phyloP scores from a whole-genome alignment of 2,329 filamentous ascomycete species.

The Nemania sp. region DNA sequence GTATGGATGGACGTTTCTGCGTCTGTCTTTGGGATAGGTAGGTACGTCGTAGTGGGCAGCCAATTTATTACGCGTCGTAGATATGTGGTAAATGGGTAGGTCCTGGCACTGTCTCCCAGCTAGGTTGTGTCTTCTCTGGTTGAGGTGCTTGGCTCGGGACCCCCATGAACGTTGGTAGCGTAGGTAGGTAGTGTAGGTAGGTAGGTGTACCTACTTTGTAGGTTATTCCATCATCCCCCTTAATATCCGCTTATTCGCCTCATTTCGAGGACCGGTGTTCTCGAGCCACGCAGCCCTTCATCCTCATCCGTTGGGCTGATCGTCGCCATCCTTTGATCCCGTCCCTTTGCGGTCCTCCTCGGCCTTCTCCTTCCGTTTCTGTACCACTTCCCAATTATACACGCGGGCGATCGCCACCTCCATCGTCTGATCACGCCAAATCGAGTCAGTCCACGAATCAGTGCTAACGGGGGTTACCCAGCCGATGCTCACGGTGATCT shows the following conservation, averaged over 20 bases:
- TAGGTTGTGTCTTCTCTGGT: neutral
- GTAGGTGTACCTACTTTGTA: no score
- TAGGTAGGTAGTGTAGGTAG: no score
- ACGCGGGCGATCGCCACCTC: conserved; percentile 95
- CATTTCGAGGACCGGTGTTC: conserved; percentile 5
- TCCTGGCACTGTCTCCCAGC: neutral
- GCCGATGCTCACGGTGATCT: conserved; percentile 77
- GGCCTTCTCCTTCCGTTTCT: conserved; percentile 87
- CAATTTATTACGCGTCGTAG: neutral
- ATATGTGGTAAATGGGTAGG: neutral
- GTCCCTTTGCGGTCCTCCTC: conserved; percentile 58
- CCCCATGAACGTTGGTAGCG: no score
- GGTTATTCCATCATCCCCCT: conserved; percentile 1
- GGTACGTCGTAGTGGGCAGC: neutral
- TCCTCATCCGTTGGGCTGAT: conserved; percentile 42
- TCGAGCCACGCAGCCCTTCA: neutral
- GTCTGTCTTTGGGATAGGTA: no score
- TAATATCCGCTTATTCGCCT: conserved; percentile 11
- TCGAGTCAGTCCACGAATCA: conserved; percentile 11
- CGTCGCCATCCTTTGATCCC: conserved; percentile 47
- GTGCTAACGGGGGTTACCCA: neutral
- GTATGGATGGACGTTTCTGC: no score
- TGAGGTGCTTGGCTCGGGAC: conserved; percentile 1
- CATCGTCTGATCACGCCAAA: conserved; percentile 71
- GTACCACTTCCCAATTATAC: conserved; percentile 99